phyloP scores from a whole-genome alignment of 257 asterid genomes.

The Solanum bulbocastanum region DNA sequence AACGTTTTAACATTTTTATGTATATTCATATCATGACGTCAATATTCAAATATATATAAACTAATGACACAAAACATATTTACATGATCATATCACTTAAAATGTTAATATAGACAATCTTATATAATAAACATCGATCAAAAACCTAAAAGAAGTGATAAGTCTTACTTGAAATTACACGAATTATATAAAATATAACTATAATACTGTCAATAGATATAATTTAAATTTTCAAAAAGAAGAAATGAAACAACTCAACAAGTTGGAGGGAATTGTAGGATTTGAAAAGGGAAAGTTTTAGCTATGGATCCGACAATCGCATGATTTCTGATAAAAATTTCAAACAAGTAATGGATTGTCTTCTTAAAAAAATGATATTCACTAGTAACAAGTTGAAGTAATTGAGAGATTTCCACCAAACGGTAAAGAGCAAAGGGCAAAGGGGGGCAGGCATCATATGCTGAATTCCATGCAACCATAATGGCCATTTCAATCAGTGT shows the following conservation, averaged over 20 bases:
- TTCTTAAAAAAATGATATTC: constrained; percentile 7
- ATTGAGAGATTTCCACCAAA: constrained; percentile 2
- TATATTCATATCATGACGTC: background rate
- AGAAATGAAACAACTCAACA: background rate
- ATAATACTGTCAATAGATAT: background rate
- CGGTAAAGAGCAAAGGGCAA: background rate
- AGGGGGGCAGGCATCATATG: constrained; percentile 11
- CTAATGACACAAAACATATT: background rate
- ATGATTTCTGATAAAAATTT: constrained; percentile 42
- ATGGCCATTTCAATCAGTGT: constrained; percentile 42
- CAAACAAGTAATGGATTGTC: constrained; percentile 38
- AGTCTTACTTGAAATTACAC: background rate
- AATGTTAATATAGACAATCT: background rate
- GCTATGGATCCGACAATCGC: constrained; percentile 40
- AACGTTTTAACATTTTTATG: background rate
- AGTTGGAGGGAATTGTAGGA: constrained; percentile 8
- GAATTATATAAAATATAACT: background rate
- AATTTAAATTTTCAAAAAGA: background rate
- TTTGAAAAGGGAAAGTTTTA: constrained; percentile 33
- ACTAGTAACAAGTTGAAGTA: constrained; percentile 48
- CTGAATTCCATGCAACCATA: constrained; percentile 96
- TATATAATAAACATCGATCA: background rate
- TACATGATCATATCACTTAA: background rate
- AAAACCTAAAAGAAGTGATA: background rate
- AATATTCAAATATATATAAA: too few relatives aligned